These are phyloP conservation scores for Aspergillus hiratsukae DNA, from an alignment of 2,329 filamentous ascomycete species.

Conservation along the genomic window DNA sequence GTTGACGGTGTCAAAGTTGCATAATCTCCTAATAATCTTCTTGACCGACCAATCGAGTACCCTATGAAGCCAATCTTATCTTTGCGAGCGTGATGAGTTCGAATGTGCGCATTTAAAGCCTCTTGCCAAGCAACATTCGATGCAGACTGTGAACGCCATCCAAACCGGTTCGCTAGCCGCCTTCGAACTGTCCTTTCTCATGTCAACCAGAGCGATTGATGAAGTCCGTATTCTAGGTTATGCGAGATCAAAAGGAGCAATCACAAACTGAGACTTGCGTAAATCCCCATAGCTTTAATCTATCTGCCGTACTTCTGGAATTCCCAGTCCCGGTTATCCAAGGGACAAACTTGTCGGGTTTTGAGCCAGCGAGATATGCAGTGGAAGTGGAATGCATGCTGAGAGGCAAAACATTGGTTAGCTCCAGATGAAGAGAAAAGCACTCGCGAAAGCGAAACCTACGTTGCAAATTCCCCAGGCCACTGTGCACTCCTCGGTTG, in stretches of 20 bases:
- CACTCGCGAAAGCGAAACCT: constrained; percentile 37
- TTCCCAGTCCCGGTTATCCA: constrained; percentile 98
- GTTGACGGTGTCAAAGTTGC: constrained; percentile 51
- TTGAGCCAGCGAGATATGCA: constrained; percentile 99
- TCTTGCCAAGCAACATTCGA: neutral
- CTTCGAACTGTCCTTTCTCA: neutral
- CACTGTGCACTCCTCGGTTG: constrained; percentile 96
- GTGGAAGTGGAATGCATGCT: constrained; percentile 99
- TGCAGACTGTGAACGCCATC: constrained; percentile 14
- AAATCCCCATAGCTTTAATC: constrained; percentile 10
- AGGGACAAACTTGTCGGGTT: constrained; percentile 94
- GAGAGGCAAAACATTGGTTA: constrained; percentile 7
- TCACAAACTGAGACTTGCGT: neutral
- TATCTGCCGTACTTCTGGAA: constrained; percentile 95
- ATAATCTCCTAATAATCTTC: constrained; percentile 17
- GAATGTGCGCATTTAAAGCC: constrained; percentile 8
- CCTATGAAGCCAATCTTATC: neutral
- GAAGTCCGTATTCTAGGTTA: neutral
- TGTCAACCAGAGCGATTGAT: neutral
- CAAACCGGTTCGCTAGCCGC: constrained; percentile 2
- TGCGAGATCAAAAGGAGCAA: neutral
- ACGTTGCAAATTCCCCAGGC: constrained; percentile 99
- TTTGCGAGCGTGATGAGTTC: constrained; percentile 4
- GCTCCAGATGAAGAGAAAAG: constrained; percentile 4
- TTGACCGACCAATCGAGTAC: constrained; percentile 3